Base-by-base conservation (phyloP, 2,329 filamentous ascomycete species). In the Aspergillus quadrilineatus region DNA sequence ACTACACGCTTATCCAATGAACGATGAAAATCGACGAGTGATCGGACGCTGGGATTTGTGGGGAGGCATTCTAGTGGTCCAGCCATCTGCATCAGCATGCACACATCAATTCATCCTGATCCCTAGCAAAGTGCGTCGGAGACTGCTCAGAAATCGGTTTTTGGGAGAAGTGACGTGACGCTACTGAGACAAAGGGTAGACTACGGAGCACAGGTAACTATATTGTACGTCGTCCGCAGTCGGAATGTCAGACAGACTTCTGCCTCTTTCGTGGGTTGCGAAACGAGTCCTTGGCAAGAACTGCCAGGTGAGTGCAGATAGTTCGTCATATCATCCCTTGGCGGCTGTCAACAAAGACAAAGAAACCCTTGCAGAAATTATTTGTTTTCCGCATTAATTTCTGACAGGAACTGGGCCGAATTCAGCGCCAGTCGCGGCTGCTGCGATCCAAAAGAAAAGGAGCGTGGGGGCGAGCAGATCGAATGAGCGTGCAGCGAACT, bases 371-470 rank as follows among this genome's bases (percentile, higher is more conserved):
- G 41, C 50, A 53, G 30, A 17, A 46, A 37, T n/a, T 12, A 17
- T 44, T 55, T 50, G 9, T 39, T 45, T 50, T 26, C n/a, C 43
- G 8, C 6, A 46, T 46, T 26, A 6, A 14, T 32, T 47, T 47
- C 44, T 47, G 44, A 32, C 44, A n/a, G 29, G 29, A 29, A 32
- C 29, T 46, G 17, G 47, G 15, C 41, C 32, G 44, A 61, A 60
- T 63, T 60, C 51, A 44, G 45, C 63, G 63, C 62, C 60, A 65
- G 60, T 62, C 59, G 63, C 63, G 63, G 63, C 63, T 65, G 58
- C 57, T 58, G 53, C 53, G 49, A 61, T 44, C 46, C 50, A 55
- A 47, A 47, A 48, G 42, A 46, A 42, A 61, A 53, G 57, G 17
- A 55, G 51, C 43, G 57, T 49, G 55, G 57, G 50, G 59, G 49